phyloP scores from a whole-genome alignment of 2,329 filamentous ascomycete genomes.

The Calonectria montana region DNA sequence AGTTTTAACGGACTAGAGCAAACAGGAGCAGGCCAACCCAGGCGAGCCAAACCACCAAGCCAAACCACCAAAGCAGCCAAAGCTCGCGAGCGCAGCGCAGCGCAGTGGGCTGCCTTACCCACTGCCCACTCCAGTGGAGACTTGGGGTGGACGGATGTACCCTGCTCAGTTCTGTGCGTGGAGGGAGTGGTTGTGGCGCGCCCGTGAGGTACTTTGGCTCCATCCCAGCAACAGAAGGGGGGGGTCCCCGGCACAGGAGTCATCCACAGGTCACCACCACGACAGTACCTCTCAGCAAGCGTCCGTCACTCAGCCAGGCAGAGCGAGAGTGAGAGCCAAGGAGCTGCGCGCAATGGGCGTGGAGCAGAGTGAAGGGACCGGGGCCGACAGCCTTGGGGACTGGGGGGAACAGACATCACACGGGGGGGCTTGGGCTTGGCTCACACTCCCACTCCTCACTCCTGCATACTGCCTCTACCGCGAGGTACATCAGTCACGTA shows the following conservation, averaged over 20 bases:
- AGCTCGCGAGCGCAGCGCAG: not conserved
- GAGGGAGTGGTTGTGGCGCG: constrained; percentile 20
- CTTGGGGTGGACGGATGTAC: constrained; percentile 18
- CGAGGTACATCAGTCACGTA: constrained; percentile 25
- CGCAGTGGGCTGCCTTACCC: constrained; percentile 7
- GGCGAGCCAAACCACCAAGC: constrained; percentile 5
- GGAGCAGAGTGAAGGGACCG: constrained; percentile 13
- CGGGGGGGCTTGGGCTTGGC: constrained; percentile 15
- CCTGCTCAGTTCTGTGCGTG: constrained; percentile 17
- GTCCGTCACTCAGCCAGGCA: constrained; percentile 15
- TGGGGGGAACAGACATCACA: constrained; percentile 14
- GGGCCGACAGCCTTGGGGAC: constrained; percentile 18
- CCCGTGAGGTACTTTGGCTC: constrained; percentile 19
- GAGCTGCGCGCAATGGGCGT: constrained; percentile 20
- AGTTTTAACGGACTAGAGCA: constrained; percentile 49
- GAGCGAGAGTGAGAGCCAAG: constrained; percentile 15
- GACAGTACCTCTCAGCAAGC: constrained; percentile 5
- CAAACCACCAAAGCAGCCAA: constrained; percentile 19
- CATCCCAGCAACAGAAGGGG: constrained; percentile 16
- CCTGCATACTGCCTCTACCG: constrained; percentile 15
- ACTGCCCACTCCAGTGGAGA: constrained; percentile 12
- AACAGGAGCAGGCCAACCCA: not conserved
- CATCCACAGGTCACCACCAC: constrained; percentile 18
- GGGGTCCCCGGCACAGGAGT: constrained; percentile 1
- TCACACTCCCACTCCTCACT: constrained; percentile 27